Evolutionary conservation across 768 basidiomycete genomes (phyloP).

Genomic region (Tulasnella sp.): DNA sequence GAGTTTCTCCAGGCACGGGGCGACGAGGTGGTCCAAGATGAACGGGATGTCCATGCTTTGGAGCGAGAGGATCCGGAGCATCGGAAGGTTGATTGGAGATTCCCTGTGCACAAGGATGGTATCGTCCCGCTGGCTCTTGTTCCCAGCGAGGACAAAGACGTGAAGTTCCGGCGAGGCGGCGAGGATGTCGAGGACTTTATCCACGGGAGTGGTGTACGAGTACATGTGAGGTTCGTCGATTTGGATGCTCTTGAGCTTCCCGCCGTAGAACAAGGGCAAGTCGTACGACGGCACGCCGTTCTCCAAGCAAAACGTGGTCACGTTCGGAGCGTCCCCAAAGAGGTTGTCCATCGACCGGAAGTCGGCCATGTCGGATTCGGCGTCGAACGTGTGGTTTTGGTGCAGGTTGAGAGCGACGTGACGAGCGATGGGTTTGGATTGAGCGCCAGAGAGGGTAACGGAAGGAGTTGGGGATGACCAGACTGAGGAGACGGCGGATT

Average conservation of each 20-base stretch:
- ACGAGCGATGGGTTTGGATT: background rate
- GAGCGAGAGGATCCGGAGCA: constrained; percentile 13
- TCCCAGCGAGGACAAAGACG: constrained; percentile 16
- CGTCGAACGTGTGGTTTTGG: constrained; percentile 1
- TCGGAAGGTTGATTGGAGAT: background rate
- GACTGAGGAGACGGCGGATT: background rate
- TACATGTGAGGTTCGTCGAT: constrained; percentile 18
- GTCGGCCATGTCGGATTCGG: constrained; percentile 11
- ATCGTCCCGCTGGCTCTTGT: constrained; percentile 5
- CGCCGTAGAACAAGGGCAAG: constrained; percentile 1
- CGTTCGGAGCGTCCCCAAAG: constrained; percentile 12
- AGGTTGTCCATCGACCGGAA: background rate
- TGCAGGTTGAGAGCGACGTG: constrained; percentile 15
- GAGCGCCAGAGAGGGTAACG: background rate
- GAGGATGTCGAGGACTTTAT: constrained; percentile 10
- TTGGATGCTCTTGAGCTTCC: constrained; percentile 14
- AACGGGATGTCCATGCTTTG: constrained; percentile 17
- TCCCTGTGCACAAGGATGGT: background rate
- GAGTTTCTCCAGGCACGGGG: constrained; percentile 11
- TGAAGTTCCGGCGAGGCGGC: constrained; percentile 12
- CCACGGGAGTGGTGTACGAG: constrained; percentile 12
- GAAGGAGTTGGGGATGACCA: constrained; percentile 2
- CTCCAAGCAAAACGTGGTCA: constrained; percentile 14
- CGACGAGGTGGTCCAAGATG: constrained; percentile 7
- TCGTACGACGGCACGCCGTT: constrained; percentile 18